phyloP scores from a whole-genome alignment of 1,284 basidiomycete genomes.

The Anthracocystis panici-leucophaei region DNA sequence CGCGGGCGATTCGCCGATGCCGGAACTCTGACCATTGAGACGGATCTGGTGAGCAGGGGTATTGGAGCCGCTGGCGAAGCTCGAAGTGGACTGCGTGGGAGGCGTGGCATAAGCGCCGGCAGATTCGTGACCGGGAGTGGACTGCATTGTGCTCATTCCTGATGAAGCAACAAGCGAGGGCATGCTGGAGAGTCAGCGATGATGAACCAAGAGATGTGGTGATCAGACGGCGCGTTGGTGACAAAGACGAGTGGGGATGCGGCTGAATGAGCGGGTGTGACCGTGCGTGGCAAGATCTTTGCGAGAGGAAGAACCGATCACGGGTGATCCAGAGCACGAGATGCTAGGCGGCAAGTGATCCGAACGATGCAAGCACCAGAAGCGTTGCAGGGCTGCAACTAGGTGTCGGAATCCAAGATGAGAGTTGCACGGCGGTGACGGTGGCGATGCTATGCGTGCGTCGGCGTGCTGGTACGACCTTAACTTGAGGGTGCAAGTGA shows the following conservation, averaged over 20 bases:
- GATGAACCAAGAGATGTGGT: background rate
- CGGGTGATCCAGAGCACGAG: background rate
- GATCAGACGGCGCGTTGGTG: background rate
- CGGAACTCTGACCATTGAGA: conserved; percentile 29
- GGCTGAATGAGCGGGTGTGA: background rate
- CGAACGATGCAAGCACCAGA: background rate
- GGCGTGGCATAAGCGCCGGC: conserved; percentile 43
- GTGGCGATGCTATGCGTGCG: background rate
- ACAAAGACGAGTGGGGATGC: background rate
- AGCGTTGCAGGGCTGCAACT: background rate
- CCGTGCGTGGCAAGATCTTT: background rate
- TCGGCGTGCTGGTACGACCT: background rate
- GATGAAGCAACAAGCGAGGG: conserved; percentile 38
- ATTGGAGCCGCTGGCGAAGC: conserved; percentile 50
- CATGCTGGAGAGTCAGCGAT: conserved; percentile 16
- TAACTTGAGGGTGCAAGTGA: background rate
- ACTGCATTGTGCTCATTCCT: conserved; percentile 34
- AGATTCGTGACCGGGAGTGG: conserved; percentile 34
- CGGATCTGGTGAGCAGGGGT: conserved; percentile 31
- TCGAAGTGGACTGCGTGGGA: conserved; percentile 39
- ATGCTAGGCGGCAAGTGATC: background rate
- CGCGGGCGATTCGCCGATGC: conserved; percentile 49
- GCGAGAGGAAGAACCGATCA: background rate
- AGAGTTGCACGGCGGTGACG: background rate
- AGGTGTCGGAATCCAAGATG: background rate